These are phyloP conservation scores for Candida ficus DNA, from an alignment of 805 yeast genomes.

Conservation along the genomic window DNA sequence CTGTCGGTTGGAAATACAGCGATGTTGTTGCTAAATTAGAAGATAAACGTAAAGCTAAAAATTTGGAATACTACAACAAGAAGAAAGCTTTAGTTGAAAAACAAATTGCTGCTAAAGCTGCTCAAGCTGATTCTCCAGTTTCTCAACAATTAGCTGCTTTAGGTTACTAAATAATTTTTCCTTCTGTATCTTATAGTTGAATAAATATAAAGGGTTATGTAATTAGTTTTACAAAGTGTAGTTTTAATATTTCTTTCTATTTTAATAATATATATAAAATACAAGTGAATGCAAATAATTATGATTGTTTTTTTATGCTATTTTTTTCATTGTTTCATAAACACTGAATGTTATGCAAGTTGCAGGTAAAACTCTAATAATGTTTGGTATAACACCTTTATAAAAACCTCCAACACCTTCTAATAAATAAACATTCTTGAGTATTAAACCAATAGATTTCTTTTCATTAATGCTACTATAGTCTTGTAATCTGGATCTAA, in stretches of 20 bases:
- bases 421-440: conserved; percentile 32
- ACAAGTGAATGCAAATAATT: too few species aligned
- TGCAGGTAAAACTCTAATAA: conserved; percentile 84
- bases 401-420: conserved; percentile 73
- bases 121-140: conserved; percentile 86
- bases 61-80: conserved; percentile 98
- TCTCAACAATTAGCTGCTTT: conserved; percentile 91
- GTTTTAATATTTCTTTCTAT: not conserved
- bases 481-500: conserved; percentile 71
- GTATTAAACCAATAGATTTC: conserved; percentile 28
- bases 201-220: conserved; percentile 13
- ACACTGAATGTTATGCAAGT: conserved; percentile 86
- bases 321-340: conserved; percentile 57
- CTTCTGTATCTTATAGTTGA: conserved; percentile 9
- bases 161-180: conserved; percentile 73
- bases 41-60: conserved; percentile 98
- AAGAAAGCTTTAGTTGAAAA: conserved; percentile 95
- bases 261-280: not conserved
- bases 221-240: conserved; percentile 2
- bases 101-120: conserved; percentile 78
- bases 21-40: conserved; percentile 95
- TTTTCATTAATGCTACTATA: conserved; percentile 28
- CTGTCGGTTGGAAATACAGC: conserved; percentile 99
- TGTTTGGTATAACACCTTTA: conserved; percentile 74
- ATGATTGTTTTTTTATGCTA: not conserved